Conservation (phyloP, 2,329 filamentous ascomycete genomes). For the Zasmidium citrigriseum region DNA sequence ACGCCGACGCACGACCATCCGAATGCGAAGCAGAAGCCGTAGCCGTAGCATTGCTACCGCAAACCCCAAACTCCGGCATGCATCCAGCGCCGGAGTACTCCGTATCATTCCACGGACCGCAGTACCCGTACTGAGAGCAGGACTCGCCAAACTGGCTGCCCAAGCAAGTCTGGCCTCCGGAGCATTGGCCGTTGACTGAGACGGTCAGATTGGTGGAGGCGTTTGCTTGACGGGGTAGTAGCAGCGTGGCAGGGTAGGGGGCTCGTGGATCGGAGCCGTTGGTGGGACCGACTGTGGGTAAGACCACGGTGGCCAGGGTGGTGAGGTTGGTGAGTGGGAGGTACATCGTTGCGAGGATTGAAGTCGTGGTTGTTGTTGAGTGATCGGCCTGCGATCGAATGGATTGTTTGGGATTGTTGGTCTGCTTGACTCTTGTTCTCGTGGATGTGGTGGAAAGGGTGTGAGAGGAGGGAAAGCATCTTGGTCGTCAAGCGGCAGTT, state of each 20-base stretch:
- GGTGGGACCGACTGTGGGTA: background rate
- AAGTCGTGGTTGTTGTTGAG: background rate
- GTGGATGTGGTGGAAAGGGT: background rate
- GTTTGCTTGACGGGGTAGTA: no score
- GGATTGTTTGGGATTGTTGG: background rate
- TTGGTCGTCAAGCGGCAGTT: background rate
- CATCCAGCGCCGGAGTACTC: slow-evolving; percentile 21
- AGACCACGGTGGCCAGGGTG: background rate
- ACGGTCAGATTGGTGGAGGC: background rate
- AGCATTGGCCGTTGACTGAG: background rate
- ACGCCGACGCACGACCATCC: no score
- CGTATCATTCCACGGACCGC: background rate
- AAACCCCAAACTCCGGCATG: slow-evolving; percentile 22
- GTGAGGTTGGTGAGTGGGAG: background rate
- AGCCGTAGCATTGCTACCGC: slow-evolving; percentile 7
- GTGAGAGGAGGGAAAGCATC: background rate
- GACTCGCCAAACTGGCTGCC: slow-evolving; percentile 2
- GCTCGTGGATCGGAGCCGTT: background rate
- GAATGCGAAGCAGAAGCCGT: no score
- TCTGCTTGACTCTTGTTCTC: background rate
- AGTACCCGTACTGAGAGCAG: slow-evolving; percentile 3
- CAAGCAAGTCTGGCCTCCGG: slow-evolving; percentile 1
- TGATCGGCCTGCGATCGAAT: background rate
- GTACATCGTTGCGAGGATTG: background rate
- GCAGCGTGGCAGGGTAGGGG: no score